Base-by-base conservation (phyloP, 2,329 filamentous ascomycete species). In the Hypoxylon sp. region DNA sequence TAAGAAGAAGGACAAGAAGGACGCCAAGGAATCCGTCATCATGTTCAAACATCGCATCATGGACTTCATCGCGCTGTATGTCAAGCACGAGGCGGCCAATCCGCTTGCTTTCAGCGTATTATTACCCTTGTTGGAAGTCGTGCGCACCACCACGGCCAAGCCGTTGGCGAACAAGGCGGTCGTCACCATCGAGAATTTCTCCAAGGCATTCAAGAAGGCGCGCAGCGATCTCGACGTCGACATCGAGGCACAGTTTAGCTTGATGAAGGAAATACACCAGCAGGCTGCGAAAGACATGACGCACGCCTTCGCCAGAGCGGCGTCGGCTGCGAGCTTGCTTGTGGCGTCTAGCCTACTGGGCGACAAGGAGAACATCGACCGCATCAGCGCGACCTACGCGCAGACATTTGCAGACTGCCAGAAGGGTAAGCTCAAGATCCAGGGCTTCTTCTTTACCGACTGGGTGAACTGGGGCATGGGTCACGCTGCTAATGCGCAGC, bases 41-140 rank as follows among this genome's bases (percentile, higher is more conserved):
- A 94, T 94, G 78, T 97, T 99, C 85, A 99, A 99, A 82, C 92
- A 92, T 77, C 91, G 94, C 43, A 90, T 97, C 5, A 85, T 98
- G 4, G 95, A 98, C 73, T 85, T 98, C 1, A 83, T 98, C 10
- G 87, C 91, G 63, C 91, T 95, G 67, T 98, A 93, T 77, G 84
- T 95, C 67, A 93, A 91, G 76, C 90, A 91, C 70, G 90, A 95
- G 77, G 86, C 90, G 58, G 84, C 84, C 20, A 91, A 88, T 70
- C 79, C 85, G 1, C 80, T 94, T 0, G 86, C 89, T 0, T 86
- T 95, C 44, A 82, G 87, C 37, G 78, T 95, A 7, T 80, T 97
- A 5, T 76, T 94, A 6, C 93, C 94, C 0, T 82, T 97, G 0
- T 82, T 97, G n/a, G 81, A 84, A 46, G 86, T 95, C 43, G 87